Percentiles rank a stretch among this genome's conserved stretches.
phyloP scores from a whole-genome alignment of 139 green algal genomes.

The Haematococcus sp. region DNA sequence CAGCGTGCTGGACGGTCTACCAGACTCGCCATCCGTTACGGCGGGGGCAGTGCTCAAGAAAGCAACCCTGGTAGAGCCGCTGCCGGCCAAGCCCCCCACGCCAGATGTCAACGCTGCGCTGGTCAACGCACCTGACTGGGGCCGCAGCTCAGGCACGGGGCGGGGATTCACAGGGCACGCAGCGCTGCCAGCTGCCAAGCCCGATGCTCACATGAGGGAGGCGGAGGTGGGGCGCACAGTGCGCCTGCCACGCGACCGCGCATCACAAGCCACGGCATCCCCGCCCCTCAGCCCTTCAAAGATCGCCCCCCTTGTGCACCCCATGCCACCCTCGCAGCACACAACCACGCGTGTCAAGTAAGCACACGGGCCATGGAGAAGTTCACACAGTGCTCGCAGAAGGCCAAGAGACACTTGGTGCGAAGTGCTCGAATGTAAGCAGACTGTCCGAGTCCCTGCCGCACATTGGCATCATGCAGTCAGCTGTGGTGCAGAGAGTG shows the following conservation, averaged over 20 bases:
- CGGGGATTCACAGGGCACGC: constrained; percentile 6
- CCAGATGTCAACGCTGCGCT: constrained; percentile 20
- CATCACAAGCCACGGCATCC: constrained; percentile 24
- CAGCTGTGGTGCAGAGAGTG: no score
- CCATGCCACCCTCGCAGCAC: no score
- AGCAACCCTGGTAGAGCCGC: background rate
- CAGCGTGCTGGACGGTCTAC: no score
- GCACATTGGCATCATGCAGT: no score
- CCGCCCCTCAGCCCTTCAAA: constrained; percentile 28
- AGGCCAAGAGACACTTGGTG: no score
- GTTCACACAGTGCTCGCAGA: no score
- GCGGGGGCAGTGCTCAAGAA: background rate
- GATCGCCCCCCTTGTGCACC: background rate
- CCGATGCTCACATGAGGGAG: constrained; percentile 4
- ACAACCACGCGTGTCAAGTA: no score
- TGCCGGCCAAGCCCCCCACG: constrained; percentile 5
- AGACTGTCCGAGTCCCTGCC: no score
- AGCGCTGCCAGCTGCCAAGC: constrained; percentile 18
- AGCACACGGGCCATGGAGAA: no score
- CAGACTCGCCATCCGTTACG: no score
- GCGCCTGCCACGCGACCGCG: constrained; percentile 30
- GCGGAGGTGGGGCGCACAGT: constrained; percentile 20
- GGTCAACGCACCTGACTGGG: constrained; percentile 18
- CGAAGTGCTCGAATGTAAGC: no score
- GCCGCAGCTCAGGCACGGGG: background rate